Base-by-base conservation (phyloP, 2,329 filamentous ascomycete species). In the Mariannaea sp. region DNA sequence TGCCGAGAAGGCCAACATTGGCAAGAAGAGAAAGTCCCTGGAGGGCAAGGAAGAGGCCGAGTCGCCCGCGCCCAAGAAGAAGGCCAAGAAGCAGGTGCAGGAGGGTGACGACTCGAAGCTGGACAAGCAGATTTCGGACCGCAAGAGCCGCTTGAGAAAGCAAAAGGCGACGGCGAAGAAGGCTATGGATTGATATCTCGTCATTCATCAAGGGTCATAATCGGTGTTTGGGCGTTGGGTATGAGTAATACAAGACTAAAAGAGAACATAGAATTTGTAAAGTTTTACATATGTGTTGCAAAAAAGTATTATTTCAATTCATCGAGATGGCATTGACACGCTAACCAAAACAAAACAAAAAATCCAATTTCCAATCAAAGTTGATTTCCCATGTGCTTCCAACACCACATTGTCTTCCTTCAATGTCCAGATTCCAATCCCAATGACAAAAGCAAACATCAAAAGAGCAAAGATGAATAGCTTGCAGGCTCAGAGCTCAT, bases 1-100 rank as follows among this genome's bases (percentile, higher is more conserved):
- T 7, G 55, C 57, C 5, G 68, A 79, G 57, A 82, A 81, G 74
- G 73, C 81, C 61, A 85, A 85, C 67, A 73, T 84, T 29, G 82
- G 82, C 65, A 90, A 89, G 82, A 84, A 84, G 77, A 77, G 82
- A 61, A 85, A 84, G 75, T 75, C 78, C 1, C 64, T 79, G 46
- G 68, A 67, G 16, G 68, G 61, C 39, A 57, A 55, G 22, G 35
- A 39, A 27, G 78, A 78, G 64, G 65, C 67, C 26, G 80, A 81
- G 69, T 75, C 78, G 33, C 60, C 66, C 30, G 67, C 61, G 1
- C 61, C 66, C 36, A 75, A 75, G 59, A 79, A 74, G 61, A 70
- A 72, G 62, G 64, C 69, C 40, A 69, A 70, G 62, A 68, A 67
- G 54, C 70, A 71, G 17, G 62, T 70, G 43, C 68, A 74, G 4